Conservation (phyloP, 371 early-diverging fungal genomes). For the Smittium culicis region DNA sequence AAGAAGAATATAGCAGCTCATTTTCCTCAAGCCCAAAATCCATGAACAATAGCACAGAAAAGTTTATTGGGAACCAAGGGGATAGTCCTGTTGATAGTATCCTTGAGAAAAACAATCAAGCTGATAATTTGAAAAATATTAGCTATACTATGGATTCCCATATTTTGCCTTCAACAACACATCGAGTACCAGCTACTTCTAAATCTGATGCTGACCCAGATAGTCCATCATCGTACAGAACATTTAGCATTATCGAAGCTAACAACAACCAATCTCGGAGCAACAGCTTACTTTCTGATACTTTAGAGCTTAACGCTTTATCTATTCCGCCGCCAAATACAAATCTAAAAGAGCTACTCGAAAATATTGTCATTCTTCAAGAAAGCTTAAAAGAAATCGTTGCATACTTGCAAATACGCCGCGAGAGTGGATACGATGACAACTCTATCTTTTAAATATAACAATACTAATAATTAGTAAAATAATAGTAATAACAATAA, state of each 20-base stretch:
- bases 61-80: no score
- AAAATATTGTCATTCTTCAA: conserved; percentile 81
- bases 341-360: conserved; percentile 48
- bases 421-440: conserved; percentile 62
- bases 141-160: background rate
- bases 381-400: conserved; percentile 82
- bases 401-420: conserved; percentile 63
- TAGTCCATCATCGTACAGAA: background rate
- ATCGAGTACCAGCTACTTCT: background rate
- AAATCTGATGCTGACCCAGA: background rate
- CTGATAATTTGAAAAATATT: no score
- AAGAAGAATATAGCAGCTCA: background rate
- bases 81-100: background rate
- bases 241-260: background rate
- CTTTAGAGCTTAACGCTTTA: conserved; percentile 11
- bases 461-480: no score
- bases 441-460: conserved; percentile 21
- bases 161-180: background rate
- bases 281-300: conserved; percentile 18
- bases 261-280: background rate
- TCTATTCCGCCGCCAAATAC: conserved; percentile 28
- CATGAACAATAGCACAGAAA: background rate
- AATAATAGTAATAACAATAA: no score
- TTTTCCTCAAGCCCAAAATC: background rate
- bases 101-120: background rate